phyloP scores from a whole-genome alignment of 129 eudicot genomes.

The Flaveria robusta region DNA sequence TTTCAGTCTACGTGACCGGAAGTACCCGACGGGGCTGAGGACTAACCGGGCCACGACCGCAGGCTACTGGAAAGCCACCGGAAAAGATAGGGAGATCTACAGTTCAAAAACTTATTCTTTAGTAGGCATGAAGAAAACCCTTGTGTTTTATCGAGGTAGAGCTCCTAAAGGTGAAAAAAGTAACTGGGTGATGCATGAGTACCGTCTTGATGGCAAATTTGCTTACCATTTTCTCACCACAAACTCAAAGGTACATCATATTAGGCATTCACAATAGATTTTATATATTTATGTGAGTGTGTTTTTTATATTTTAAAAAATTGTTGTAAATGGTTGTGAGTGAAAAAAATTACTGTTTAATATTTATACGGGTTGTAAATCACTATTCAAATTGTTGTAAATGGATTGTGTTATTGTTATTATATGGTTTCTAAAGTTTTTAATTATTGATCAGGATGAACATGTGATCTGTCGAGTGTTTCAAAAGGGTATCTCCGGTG shows the following conservation, averaged over 20 bases:
- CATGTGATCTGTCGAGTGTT: constrained; percentile 90
- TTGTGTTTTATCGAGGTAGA: constrained; percentile 82
- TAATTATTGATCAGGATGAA: constrained; percentile 55
- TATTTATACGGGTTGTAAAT: no score
- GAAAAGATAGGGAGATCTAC: constrained; percentile 86
- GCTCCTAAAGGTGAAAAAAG: constrained; percentile 95
- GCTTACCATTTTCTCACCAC: constrained; percentile 73
- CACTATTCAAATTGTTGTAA: no score
- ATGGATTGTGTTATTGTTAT: no score
- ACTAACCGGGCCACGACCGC: constrained; percentile 89
- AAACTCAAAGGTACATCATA: constrained; percentile 53
- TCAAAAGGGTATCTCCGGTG: constrained; percentile 46
- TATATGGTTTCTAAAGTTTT: background rate
- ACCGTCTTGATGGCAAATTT: constrained; percentile 89
- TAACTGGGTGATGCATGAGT: constrained; percentile 99
- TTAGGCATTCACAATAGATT: no score
- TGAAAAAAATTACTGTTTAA: no score
- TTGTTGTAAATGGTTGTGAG: no score
- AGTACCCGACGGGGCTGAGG: constrained; percentile 84
- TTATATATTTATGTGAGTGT: no score
- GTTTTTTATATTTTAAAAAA: no score
- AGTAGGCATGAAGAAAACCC: constrained; percentile 95
- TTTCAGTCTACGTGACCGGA: constrained; percentile 81
- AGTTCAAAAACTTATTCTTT: constrained; percentile 70
- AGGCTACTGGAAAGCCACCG: constrained; percentile 96